Base-by-base conservation (phyloP, 352 stramenopile species). In the Chrysophaeum taylorii region DNA sequence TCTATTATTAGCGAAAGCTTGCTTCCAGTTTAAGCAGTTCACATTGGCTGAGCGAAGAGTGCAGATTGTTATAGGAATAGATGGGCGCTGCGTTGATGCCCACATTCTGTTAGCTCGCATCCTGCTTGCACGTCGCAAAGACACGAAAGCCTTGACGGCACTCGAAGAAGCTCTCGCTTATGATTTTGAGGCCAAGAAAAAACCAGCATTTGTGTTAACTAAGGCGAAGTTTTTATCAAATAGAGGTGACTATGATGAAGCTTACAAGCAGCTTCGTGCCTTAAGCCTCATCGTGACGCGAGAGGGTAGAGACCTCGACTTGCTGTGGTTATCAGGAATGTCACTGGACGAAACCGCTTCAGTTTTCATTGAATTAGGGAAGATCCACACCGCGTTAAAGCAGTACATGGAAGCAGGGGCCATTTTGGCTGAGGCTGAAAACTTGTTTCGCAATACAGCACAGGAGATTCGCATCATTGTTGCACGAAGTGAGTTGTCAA, bases 381-480 rank as follows among this genome's bases (percentile, higher is more conserved):
- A 31, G 0, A 33, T 76, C 29, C 74, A 78, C 27, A 31, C 71
- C 2, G 50, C 57, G 12, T 50, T 77, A 18, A 74, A 75, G 21
- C 45, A 78, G 48, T 35, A 76, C 33, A 57, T 69, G 39, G 68
- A 85, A 37, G 80, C 78, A 2, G 45, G 48, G 25, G 33, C 39
- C 31, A 41, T 74, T 36, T 62, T 76, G 78, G 79, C 38, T 0
- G 62, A 76, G 18, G 79, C 77, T 1, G 64, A 74, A 29, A 37
- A 64, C 29, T 25, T 71, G 2, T 81, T 82, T 50, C n/a, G n/a
- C 42, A 88, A 83, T 0, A 92, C 86, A 2, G 77, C 81, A 0
- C 83, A 95, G 68, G 89, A 97, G 75, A 88, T 96, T 2, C 83
- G 87, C 9, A 83, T 97, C 27, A 70, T 97, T 9, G 82, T 97